A percentile compares a stretch with the other conserved stretches of the same genome.
phyloP scores from a whole-genome alignment of 208 protist species.

The Leishmania aethiopica region DNA sequence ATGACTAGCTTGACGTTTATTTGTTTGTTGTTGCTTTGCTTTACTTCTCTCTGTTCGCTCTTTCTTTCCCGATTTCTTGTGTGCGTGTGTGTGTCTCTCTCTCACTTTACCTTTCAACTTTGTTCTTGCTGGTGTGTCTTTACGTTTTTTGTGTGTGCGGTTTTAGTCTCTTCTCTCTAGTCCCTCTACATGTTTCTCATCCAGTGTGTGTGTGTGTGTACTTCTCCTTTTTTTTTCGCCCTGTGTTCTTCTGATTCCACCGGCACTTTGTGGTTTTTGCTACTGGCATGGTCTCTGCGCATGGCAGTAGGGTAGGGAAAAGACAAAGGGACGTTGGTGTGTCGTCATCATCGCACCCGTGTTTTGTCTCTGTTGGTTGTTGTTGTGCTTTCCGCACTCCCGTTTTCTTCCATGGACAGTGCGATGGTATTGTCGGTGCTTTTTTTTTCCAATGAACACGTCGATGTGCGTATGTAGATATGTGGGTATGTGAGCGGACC shows the following conservation, averaged over 20 bases:
- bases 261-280: not conserved
- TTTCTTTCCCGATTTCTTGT: not conserved
- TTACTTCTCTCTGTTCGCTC: slow-evolving; percentile 1
- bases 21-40: slow-evolving; percentile 1
- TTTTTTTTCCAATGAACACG: not conserved
- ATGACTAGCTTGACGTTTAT: not conserved
- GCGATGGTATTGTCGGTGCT: not conserved
- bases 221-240: not conserved
- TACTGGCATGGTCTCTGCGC: not conserved
- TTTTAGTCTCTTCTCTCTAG: slow-evolving; percentile 1
- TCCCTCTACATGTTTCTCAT: slow-evolving; percentile 6
- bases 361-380: slow-evolving; percentile 12
- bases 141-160: not conserved
- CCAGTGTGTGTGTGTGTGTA: not conserved
- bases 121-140: not conserved
- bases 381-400: not conserved
- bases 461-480: not conserved
- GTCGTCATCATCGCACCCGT: not conserved
- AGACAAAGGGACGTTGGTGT: not conserved
- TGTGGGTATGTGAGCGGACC: not conserved
- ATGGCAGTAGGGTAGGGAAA: not conserved
- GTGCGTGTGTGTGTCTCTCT: slow-evolving; percentile 5
- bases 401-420: not conserved
- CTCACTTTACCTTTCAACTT: slow-evolving; percentile 3
- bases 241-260: not conserved